These are phyloP conservation scores for Globisporangium barbulae DNA, from an alignment of 352 stramenopile species.

Conservation along the genomic window DNA sequence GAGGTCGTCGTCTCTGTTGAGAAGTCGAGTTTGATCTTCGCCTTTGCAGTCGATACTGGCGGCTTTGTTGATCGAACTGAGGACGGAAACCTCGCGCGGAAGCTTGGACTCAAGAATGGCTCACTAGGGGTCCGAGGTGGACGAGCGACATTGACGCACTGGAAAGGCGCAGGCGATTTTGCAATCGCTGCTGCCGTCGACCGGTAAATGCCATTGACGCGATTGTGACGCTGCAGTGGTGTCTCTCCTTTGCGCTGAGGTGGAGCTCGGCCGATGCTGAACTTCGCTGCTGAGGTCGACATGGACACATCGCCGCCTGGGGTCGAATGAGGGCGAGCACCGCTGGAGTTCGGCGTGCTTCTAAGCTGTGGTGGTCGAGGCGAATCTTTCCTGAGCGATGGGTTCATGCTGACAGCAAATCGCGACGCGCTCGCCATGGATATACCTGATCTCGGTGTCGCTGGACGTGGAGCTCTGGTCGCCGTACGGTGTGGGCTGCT, in stretches of 20 bases:
- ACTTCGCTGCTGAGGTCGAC: not conserved
- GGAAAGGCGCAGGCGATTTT: not conserved
- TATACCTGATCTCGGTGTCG: not conserved
- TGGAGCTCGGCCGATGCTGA: constrained; percentile 3
- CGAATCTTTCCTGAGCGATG: not conserved
- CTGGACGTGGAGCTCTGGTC: not conserved
- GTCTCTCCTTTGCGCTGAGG: not conserved
- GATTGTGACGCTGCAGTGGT: constrained; percentile 1
- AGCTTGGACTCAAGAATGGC: constrained; percentile 7
- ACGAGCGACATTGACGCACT: not conserved
- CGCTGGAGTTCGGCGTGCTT: not conserved
- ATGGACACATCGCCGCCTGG: not conserved
- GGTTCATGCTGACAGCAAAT: not conserved
- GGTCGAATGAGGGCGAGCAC: not conserved
- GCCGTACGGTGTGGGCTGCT: not conserved
- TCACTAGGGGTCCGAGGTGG: not conserved
- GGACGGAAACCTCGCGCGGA: not conserved
- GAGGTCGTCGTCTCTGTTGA: not conserved
- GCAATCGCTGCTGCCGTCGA: not conserved
- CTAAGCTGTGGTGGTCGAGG: not conserved
- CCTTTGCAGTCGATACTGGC: not conserved
- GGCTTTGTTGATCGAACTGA: constrained; percentile 1
- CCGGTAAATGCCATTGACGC: not conserved
- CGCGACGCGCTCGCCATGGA: not conserved
- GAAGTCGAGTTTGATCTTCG: constrained; percentile 1